Evolutionary conservation across 2,329 filamentous ascomycete genomes (phyloP).

Genomic region (Calonectria pauciramosa): DNA sequence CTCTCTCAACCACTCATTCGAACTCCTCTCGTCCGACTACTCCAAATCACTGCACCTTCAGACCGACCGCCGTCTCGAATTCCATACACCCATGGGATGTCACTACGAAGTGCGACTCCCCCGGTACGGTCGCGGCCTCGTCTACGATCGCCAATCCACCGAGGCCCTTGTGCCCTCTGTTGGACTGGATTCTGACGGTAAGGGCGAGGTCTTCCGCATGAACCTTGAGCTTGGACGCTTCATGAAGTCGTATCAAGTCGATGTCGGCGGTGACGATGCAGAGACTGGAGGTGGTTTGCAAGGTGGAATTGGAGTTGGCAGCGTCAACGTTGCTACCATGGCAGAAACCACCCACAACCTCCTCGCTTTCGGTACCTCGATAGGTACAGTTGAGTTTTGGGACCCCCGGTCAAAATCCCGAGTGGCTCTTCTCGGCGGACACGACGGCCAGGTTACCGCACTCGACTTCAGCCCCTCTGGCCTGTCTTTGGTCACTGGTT

Average conservation of each 20-base stretch:
- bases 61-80: constrained; percentile 90
- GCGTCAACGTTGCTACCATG: constrained; percentile 88
- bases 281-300: constrained; percentile 82
- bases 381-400: constrained; percentile 98
- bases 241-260: constrained; percentile 93
- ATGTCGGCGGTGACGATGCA: constrained; percentile 88
- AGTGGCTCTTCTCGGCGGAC: constrained; percentile 80
- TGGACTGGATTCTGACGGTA: constrained; percentile 86
- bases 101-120: constrained; percentile 93
- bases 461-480: constrained; percentile 89
- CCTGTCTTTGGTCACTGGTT: constrained; percentile 86
- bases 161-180: constrained; percentile 91
- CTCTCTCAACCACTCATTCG: constrained; percentile 90
- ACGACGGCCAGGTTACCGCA: constrained; percentile 84
- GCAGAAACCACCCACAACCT: constrained; percentile 92
- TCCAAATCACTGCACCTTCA: constrained; percentile 96
- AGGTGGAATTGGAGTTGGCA: constrained; percentile 86
- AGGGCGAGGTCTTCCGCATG: constrained; percentile 92
- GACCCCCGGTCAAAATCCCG: constrained; percentile 87
- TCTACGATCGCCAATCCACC: constrained; percentile 85
- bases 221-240: constrained; percentile 94
- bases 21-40: constrained; percentile 90
- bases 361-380: constrained; percentile 91
- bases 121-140: constrained; percentile 89
- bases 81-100: constrained; percentile 89